Base-by-base conservation (phyloP, 805 yeast genomes). In the Saturnispora ahearnii region DNA sequence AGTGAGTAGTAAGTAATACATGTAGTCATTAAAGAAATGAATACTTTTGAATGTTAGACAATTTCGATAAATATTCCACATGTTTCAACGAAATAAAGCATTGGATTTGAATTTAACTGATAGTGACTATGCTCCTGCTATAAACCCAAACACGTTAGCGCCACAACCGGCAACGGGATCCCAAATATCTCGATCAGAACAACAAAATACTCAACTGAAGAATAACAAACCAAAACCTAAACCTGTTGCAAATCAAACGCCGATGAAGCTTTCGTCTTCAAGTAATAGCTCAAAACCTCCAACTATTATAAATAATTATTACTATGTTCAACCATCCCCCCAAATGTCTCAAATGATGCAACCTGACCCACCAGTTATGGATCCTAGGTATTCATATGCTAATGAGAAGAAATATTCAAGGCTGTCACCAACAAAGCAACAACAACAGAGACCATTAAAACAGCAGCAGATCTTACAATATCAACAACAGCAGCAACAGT, bases 81-180 rank as follows among this genome's bases (percentile, higher is more conserved):
- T 57, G 59, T 55, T 57, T 24, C 49, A 48, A 3, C 45, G 56
- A 44, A 57, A 57, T 24, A 57, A 49, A 32, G 51, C 54, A 2
- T 32, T 55, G 40, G 55, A 51, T 10, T 37, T 56, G 30, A 50
- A 46, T 8, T 31, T 50, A 9, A 41, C 34, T 10, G 59, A 51
- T 28, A 56, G 59, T 37, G 46, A 57, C 37, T 57, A 57, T 44
- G 44, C 49, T 6, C 59, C 60, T 3, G 56, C 58, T 5, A 56
- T 54, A 4, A 55, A 51, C 34, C 58, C 58, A 22, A 54, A 54
- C 28, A 34, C 52, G 15, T 49, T 54, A 40, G 53, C 46, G 54
- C 62, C 57, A 44, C 63, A 55, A 54, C 53, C 55, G 43, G 58
- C 53, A 48, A 59, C 59, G 11, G 59, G 56, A 21, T 38, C 37